Evolutionary conservation across 768 basidiomycete species (phyloP), one percentile per base, ranked within the genome.

Genomic region (Hygrophoropsis aurantiaca): DNA sequence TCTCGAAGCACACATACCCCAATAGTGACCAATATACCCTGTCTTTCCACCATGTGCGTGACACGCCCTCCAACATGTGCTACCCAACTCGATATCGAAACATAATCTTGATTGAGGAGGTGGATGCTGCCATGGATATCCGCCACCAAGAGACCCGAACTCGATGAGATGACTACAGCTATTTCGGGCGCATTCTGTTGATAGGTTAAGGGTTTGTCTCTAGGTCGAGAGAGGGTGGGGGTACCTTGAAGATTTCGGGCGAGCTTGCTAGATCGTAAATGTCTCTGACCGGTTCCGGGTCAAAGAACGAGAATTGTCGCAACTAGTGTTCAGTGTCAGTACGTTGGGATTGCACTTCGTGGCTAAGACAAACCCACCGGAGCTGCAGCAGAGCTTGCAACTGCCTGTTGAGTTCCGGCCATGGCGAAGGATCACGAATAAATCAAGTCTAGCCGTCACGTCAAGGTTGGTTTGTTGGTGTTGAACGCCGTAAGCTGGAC

Each of bases 301-400:
- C 84, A 60, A 97, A 97, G 80, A 97, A 97, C 3, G 83, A 74
- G 71, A 95, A 95, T 60, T 93, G 89, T 41, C 87, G 79, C 82
- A 87, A 91, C 90, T 94, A 46, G 5, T 45, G 0, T 21, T 13
- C 21, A 13, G n/a, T 11, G 39, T 62, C 40, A 65, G 18, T 46
- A 13, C n/a, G 40, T 9, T 16, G 36, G 40, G 44, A 47, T 43
- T 11, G 11, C 18, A 24, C 24, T 35, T 13, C 8, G 11, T 3
- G 16, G n/a, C 23, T 26, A 44, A 23, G 10, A 47, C 7, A 30
- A 6, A 30, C 27, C 13, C 27, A 30, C 27, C 13, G 27, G 27
- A 6, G 27, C 27, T 30, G 27, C 27, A 13, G 27, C 27, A 13
- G 27, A 30, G 13, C 27, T 30, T 30, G 27, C 27, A 13, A 13